Conservation (phyloP, 2,329 filamentous ascomycete genomes). For the Eutypella sp. region DNA sequence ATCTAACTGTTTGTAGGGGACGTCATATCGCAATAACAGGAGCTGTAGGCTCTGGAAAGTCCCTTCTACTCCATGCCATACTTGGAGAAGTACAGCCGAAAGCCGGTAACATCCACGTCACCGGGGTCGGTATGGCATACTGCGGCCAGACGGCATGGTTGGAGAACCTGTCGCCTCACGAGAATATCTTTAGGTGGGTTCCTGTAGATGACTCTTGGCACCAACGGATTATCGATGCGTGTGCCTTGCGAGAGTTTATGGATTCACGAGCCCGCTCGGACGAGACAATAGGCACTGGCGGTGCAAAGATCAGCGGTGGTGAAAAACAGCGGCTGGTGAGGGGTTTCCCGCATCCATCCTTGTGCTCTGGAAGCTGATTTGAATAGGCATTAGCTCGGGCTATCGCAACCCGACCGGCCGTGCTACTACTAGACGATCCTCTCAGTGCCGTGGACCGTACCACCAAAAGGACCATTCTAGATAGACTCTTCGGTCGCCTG, state of each 20-base stretch:
- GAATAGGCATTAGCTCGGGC: slow-evolving; percentile 19
- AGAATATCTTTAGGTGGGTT: slow-evolving; percentile 15
- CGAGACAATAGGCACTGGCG: slow-evolving; percentile 25
- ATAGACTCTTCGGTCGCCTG: slow-evolving; percentile 8
- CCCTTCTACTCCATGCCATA: slow-evolving; percentile 16
- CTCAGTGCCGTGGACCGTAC: slow-evolving; percentile 18
- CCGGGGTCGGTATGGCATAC: slow-evolving; percentile 11
- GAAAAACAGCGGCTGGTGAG: slow-evolving; percentile 14
- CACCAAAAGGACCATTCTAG: slow-evolving; percentile 10
- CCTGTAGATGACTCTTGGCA: slow-evolving; percentile 11
- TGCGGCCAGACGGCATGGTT: slow-evolving; percentile 21
- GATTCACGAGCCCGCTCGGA: slow-evolving; percentile 7
- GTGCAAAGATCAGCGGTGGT: slow-evolving; percentile 18
- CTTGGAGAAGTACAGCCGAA: slow-evolving; percentile 13
- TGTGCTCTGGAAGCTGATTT: slow-evolving; percentile 2
- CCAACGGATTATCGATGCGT: slow-evolving; percentile 15
- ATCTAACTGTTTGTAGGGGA: slow-evolving; percentile 10
- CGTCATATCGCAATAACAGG: slow-evolving; percentile 18
- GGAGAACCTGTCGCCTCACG: slow-evolving; percentile 13
- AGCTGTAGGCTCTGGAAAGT: slow-evolving; percentile 24
- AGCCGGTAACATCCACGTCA: slow-evolving; percentile 7
- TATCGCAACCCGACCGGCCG: slow-evolving; percentile 13
- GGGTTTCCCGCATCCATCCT: background rate
- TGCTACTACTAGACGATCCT: slow-evolving; percentile 19
- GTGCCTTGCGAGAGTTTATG: slow-evolving; percentile 14